Evolutionary conservation across 176 grass and related monocot genomes (phyloP).

Genomic region (bread wheat (Triticum aestivum)): DNA sequence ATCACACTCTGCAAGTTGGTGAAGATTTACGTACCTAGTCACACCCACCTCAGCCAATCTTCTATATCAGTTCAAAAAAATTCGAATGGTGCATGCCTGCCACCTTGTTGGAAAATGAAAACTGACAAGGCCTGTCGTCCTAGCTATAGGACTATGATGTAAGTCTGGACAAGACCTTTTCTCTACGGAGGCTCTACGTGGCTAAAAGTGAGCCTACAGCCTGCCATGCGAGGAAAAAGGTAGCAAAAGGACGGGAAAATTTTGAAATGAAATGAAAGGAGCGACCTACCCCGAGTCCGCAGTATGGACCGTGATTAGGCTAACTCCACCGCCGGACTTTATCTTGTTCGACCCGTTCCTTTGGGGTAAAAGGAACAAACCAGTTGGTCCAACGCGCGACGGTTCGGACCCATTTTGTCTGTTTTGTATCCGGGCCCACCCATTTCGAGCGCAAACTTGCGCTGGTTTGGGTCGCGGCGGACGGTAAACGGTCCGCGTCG

Average conservation of each 20-base stretch:
- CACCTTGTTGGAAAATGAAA: slow-evolving; percentile 5
- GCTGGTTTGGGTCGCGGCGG: too few relatives aligned
- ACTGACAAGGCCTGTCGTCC: background rate
- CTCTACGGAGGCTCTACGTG: slow-evolving; percentile 16
- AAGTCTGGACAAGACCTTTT: slow-evolving; percentile 5
- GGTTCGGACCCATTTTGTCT: too few relatives aligned
- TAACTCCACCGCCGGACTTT: too few relatives aligned
- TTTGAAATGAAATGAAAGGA: slow-evolving; percentile 28
- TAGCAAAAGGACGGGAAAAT: background rate
- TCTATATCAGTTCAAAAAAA: background rate
- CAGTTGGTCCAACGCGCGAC: too few relatives aligned
- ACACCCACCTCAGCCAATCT: background rate
- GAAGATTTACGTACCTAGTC: background rate
- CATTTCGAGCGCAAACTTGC: too few relatives aligned
- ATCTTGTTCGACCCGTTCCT: too few relatives aligned
- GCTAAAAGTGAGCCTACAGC: slow-evolving; percentile 42
- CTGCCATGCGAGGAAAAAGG: slow-evolving; percentile 6
- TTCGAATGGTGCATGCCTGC: slow-evolving; percentile 27
- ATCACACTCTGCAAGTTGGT: background rate
- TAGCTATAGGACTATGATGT: background rate
- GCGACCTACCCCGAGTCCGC: background rate
- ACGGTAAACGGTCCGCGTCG: too few relatives aligned
- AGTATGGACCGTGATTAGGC: background rate
- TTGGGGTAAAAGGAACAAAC: too few relatives aligned
- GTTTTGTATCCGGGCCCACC: too few relatives aligned